These are phyloP conservation scores for Hemileccinum impolitum DNA, from an alignment of 768 basidiomycete species.

Conservation along the genomic window DNA sequence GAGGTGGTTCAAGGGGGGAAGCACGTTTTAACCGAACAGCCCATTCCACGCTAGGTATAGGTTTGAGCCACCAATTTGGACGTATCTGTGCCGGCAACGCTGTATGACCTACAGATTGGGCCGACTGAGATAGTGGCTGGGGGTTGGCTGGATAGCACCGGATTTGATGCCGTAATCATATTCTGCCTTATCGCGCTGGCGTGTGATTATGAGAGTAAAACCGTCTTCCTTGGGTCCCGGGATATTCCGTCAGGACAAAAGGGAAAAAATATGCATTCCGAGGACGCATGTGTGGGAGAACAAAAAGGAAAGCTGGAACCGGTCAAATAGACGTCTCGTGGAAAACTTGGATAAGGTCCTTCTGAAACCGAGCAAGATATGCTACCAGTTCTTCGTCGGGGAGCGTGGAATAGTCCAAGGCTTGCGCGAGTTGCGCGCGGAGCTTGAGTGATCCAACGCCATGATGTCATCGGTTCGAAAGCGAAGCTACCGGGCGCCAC, in stretches of 20 bases:
- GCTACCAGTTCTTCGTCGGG: conserved; percentile 65
- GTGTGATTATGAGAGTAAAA: conserved; percentile 15
- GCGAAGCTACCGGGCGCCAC: background rate
- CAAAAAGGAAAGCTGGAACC: background rate
- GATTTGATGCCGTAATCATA: conserved; percentile 12
- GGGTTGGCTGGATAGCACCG: too few species aligned
- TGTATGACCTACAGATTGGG: too few species aligned
- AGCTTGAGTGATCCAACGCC: conserved; percentile 43
- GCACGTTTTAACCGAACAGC: background rate
- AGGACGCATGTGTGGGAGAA: background rate
- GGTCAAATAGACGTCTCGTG: conserved; percentile 22
- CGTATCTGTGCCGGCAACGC: background rate
- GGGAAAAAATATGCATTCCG: conserved; percentile 6
- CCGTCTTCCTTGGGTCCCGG: too few species aligned
- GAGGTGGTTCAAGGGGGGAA: conserved; percentile 1
- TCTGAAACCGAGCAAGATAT: conserved; percentile 69
- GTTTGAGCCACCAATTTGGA: conserved; percentile 12
- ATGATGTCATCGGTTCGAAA: background rate
- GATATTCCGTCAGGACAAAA: background rate
- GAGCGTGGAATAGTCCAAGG: conserved; percentile 66
- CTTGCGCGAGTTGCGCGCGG: conserved; percentile 71
- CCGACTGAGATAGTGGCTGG: too few species aligned
- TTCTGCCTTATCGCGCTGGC: conserved; percentile 1
- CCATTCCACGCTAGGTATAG: conserved; percentile 19
- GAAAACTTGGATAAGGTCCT: conserved; percentile 56